Percentiles rank a stretch among this genome's conserved stretches.
Conservation (phyloP, 177 flowering plant genomes). For the Viscum album region DNA sequence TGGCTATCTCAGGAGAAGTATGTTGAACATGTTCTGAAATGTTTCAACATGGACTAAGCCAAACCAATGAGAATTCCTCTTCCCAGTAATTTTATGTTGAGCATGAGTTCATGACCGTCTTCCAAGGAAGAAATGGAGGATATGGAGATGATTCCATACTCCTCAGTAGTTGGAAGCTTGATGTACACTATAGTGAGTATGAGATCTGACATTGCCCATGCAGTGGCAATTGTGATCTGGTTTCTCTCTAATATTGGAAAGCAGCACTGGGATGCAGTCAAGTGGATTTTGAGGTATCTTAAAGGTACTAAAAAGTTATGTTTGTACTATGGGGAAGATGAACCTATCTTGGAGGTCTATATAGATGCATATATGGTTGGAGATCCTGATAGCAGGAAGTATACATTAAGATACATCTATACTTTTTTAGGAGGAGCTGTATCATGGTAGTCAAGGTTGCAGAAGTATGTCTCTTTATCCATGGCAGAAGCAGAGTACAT, state of each 20-base stretch:
- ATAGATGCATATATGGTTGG: not conserved
- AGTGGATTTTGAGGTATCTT: not conserved
- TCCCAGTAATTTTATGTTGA: not conserved
- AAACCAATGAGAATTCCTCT: not conserved
- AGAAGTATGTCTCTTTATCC: not conserved
- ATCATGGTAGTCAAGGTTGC: not conserved
- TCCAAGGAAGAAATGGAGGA: not conserved
- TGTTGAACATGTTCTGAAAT: not conserved
- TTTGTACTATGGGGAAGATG: not conserved
- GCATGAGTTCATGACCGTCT: not conserved
- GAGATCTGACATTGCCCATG: slow-evolving; percentile 1
- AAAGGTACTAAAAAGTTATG: not conserved
- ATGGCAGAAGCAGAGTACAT: not conserved
- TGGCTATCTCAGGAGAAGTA: slow-evolving; percentile 2
- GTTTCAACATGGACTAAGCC: not conserved
- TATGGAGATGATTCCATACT: not conserved
- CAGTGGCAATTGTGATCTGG: not conserved
- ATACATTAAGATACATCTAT: not conserved
- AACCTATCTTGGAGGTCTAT: not conserved
- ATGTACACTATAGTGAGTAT: not conserved
- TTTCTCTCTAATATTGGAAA: not conserved
- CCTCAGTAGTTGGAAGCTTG: not conserved
- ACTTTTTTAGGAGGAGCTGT: not conserved
- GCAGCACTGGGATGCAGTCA: not conserved
- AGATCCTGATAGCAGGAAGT: not conserved